phyloP scores from a whole-genome alignment of 1,284 basidiomycete genomes.

The Ceratobasidium sp. region DNA sequence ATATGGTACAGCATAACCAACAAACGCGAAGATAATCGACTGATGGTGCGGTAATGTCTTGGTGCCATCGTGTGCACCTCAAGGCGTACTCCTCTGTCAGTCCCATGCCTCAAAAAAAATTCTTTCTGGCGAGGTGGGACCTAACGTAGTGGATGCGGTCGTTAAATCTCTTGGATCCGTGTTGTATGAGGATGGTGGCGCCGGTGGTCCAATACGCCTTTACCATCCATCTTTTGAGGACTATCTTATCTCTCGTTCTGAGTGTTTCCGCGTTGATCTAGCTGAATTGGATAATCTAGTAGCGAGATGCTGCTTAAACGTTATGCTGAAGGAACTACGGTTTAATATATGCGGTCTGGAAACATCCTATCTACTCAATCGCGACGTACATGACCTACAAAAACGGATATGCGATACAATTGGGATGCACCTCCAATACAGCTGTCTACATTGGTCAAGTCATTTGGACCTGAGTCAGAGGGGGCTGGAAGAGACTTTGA shows the following conservation, averaged over 20 bases:
- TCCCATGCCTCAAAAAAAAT: no score
- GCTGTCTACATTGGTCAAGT: conserved; percentile 31
- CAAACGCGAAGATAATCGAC: not conserved
- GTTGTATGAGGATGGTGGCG: conserved; percentile 6
- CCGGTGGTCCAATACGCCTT: conserved; percentile 19
- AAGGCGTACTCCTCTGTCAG: not conserved
- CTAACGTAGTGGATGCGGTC: no score
- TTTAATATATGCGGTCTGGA: conserved; percentile 46
- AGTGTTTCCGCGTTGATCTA: not conserved
- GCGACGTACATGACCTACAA: conserved; percentile 7
- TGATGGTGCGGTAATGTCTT: not conserved
- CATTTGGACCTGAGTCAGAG: not conserved
- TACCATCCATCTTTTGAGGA: conserved; percentile 42
- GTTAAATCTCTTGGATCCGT: conserved; percentile 37
- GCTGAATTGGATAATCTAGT: not conserved
- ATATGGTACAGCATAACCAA: not conserved
- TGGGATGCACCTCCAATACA: not conserved
- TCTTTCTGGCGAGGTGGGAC: no score
- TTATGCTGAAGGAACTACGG: conserved; percentile 22
- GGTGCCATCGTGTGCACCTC: not conserved
- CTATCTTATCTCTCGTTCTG: conserved; percentile 21
- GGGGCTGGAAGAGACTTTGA: not conserved
- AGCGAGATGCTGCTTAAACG: conserved; percentile 6
- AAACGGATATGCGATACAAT: not conserved
- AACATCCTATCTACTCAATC: conserved; percentile 34